Percentiles rank a stretch among this genome's conserved stretches.
Conservation (phyloP, 2,329 filamentous ascomycete genomes). For the Aphanoascus verrucosus region DNA sequence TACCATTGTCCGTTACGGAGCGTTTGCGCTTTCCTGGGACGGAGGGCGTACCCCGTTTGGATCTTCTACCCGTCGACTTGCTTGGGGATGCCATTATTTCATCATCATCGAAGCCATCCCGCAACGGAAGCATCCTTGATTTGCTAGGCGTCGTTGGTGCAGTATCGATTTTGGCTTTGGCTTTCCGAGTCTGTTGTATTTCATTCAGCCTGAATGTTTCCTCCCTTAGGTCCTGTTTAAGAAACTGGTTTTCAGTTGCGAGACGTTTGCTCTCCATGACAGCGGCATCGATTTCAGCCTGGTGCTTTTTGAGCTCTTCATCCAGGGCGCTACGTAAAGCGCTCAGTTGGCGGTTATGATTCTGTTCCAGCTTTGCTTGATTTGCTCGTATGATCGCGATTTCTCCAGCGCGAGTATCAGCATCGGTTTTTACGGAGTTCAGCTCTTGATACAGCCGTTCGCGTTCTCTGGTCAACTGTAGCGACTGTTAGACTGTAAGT, state of each 20-base stretch:
- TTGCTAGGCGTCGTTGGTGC: conserved; percentile 43
- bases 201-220: conserved; percentile 42
- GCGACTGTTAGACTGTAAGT: neutral
- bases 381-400: conserved; percentile 52
- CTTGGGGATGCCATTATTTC: conserved; percentile 49
- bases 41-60: conserved; percentile 45
- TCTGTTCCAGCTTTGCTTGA: conserved; percentile 42
- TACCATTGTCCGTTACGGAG: conserved; percentile 41
- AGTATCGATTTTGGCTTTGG: conserved; percentile 29
- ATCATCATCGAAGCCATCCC: conserved; percentile 55
- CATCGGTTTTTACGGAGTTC: conserved; percentile 30
- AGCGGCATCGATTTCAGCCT: conserved; percentile 45
- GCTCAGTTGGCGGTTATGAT: conserved; percentile 44
- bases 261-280: conserved; percentile 47
- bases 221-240: conserved; percentile 50
- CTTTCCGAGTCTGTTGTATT: conserved; percentile 19
- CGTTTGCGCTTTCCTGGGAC: conserved; percentile 50
- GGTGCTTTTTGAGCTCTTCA: conserved; percentile 44
- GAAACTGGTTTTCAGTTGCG: conserved; percentile 49
- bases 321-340: conserved; percentile 45
- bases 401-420: conserved; percentile 47
- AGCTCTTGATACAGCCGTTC: conserved; percentile 33
- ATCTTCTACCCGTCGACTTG: conserved; percentile 36
- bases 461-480: conserved; percentile 31
- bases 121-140: conserved; percentile 38